phyloP scores from a whole-genome alignment of 345 rosid genomes.

The Psidium guajava region DNA sequence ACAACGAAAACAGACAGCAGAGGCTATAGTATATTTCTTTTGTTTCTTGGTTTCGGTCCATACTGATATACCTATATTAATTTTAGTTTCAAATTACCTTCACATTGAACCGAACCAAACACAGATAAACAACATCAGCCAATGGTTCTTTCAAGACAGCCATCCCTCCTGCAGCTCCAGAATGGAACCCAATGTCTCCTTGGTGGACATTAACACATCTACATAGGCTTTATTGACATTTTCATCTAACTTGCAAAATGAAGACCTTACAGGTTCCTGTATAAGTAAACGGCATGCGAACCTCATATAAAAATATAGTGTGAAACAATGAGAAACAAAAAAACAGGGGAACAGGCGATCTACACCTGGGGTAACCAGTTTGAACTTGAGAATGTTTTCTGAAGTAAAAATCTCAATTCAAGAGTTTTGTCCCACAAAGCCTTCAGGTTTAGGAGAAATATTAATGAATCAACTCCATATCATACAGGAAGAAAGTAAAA shows the following conservation, averaged over 20 bases:
- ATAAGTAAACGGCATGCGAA: not conserved
- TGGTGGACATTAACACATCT: constrained; percentile 50
- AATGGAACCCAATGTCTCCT: constrained; percentile 65
- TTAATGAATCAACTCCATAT: not conserved
- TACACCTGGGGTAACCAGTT: constrained; percentile 75
- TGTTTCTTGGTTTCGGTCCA: not conserved
- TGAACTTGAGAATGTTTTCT: constrained; percentile 64
- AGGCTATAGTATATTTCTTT: not conserved
- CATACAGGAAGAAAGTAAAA: not conserved
- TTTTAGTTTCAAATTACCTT: not conserved
- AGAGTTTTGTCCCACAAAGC: constrained; percentile 78
- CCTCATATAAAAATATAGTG: not conserved
- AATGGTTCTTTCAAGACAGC: not conserved
- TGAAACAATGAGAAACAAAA: not conserved
- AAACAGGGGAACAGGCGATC: not conserved
- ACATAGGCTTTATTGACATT: constrained; percentile 42
- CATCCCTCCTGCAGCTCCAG: constrained; percentile 70
- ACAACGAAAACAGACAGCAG: not conserved
- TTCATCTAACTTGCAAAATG: constrained; percentile 50
- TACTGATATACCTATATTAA: not conserved
- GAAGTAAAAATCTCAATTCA: constrained; percentile 79
- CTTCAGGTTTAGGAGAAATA: constrained; percentile 17
- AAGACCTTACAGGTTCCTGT: constrained; percentile 59
- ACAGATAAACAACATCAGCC: not conserved
- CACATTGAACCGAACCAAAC: not conserved